Base-by-base conservation (phyloP, 306 rosid genomes). In the Cucurbita moschata region DNA sequence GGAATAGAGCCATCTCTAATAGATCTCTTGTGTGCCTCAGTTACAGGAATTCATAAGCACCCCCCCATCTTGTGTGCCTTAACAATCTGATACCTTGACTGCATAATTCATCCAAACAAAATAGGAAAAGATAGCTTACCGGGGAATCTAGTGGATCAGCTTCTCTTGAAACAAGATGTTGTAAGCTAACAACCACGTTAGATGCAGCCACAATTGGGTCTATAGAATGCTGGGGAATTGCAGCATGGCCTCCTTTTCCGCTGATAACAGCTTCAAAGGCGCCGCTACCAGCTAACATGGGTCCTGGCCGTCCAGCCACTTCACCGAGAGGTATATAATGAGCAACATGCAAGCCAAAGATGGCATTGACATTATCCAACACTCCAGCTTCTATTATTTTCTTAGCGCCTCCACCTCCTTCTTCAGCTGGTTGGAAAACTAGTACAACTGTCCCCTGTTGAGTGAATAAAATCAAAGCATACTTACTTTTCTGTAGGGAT, bases 341-440 rank as follows among this genome's bases (percentile, higher is more conserved):
- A 19, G 72, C 30, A 10, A 87, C 78, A 60, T 88, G 98, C 82
- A 92, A 76, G 63, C 96, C 96, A 73, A 92, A 92, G 70, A 90
- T 90, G 9, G 98, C 96, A 11, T 63, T 60, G 56, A 92, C 93
- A 83, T 88, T 92, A 71, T 87, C 88, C 55, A 92, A 76, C 63
- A 40, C 91, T 74, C 91, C 91, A 51, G 83, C 54, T 6, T 83
- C 92, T 61, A 92, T 4, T 53, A 92, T 74, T 74, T 83, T 85
- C 80, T 76, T 79, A 37, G 96, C 96, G 73, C 98, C 96, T 43
- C 78, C 93, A 76, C 90, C 89, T 78, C 90, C 96, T 85, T 92
- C 96, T 83, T 92, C 98, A 9, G 93, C 98, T 64, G 98, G 98
- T 87, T 92, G 98, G 83, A 90, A 92, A 76, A 92, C 89, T 81